phyloP scores from a whole-genome alignment of 345 rosid genomes.

The Toxicodendron radicans region DNA sequence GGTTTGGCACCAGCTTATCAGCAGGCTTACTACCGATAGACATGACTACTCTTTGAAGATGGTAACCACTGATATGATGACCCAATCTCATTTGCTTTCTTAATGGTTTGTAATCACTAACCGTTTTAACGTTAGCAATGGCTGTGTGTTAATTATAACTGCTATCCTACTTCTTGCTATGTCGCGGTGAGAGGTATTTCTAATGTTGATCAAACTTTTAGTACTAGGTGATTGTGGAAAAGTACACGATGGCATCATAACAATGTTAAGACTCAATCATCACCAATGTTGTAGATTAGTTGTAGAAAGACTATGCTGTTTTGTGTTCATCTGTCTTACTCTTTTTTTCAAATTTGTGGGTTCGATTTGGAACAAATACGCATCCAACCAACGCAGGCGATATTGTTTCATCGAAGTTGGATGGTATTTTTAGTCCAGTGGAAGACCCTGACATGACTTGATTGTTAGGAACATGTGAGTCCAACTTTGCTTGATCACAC shows the following conservation, averaged over 20 bases:
- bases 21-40: constrained; percentile 86
- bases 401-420: neutral
- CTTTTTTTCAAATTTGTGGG: neutral
- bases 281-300: constrained; percentile 26
- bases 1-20: constrained; percentile 72
- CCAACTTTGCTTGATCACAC: neutral
- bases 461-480: neutral
- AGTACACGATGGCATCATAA: constrained; percentile 40
- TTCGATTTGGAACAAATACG: neutral
- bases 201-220: constrained; percentile 53
- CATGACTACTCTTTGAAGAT: constrained; percentile 42
- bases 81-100: constrained; percentile 44
- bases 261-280: constrained; percentile 33
- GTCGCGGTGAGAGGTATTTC: constrained; percentile 53
- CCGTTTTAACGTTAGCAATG: constrained; percentile 64
- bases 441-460: neutral
- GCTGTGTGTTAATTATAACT: constrained; percentile 59
- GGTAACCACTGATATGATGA: constrained; percentile 80
- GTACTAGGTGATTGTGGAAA: constrained; percentile 59
- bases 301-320: constrained; percentile 26
- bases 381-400: neutral
- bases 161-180: constrained; percentile 37
- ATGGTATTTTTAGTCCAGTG: constrained; percentile 11
- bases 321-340: neutral
- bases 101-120: constrained; percentile 80